Evolutionary conservation across 1,139 yeast species (phyloP).

Genomic region (Suhomyces kunorum): DNA sequence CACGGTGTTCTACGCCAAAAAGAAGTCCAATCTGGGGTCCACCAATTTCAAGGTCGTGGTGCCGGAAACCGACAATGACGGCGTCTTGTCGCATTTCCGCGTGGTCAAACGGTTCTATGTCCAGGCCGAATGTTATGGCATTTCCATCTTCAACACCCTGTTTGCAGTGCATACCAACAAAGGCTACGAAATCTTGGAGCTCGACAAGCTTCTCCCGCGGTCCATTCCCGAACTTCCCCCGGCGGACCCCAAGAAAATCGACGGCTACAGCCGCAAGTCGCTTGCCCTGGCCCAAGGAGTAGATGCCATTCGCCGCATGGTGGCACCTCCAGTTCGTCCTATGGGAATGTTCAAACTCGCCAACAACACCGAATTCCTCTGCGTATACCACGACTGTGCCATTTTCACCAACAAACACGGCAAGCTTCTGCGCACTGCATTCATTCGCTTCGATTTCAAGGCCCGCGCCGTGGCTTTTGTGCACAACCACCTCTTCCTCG

Average conservation of each 20-base stretch:
- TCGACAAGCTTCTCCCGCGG: constrained; percentile 58
- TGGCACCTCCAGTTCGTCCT: constrained; percentile 49
- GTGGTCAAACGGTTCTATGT: constrained; percentile 50
- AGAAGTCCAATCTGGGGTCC: constrained; percentile 46
- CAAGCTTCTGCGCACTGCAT: constrained; percentile 54
- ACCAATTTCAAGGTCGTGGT: constrained; percentile 55
- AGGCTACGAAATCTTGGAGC: constrained; percentile 68
- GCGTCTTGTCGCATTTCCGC: constrained; percentile 53
- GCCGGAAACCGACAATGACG: constrained; percentile 51
- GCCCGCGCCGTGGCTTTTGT: constrained; percentile 58
- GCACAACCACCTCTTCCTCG: constrained; percentile 60
- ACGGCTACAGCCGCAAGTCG: constrained; percentile 34
- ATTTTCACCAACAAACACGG: constrained; percentile 71
- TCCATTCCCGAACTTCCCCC: constrained; percentile 52
- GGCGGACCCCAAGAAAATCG: constrained; percentile 29
- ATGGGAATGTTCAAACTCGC: constrained; percentile 63
- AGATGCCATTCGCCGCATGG: constrained; percentile 36
- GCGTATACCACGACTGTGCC: constrained; percentile 75
- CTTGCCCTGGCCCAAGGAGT: constrained; percentile 18
- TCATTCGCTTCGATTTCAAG: constrained; percentile 63
- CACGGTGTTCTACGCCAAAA: constrained; percentile 56
- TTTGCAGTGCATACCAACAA: constrained; percentile 67
- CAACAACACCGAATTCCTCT: constrained; percentile 51
- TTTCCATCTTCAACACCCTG: constrained; percentile 60
- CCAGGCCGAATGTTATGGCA: constrained; percentile 55